Conservation (phyloP, 2,329 filamentous ascomycete species). For the Epichloe brachyelytri region DNA sequence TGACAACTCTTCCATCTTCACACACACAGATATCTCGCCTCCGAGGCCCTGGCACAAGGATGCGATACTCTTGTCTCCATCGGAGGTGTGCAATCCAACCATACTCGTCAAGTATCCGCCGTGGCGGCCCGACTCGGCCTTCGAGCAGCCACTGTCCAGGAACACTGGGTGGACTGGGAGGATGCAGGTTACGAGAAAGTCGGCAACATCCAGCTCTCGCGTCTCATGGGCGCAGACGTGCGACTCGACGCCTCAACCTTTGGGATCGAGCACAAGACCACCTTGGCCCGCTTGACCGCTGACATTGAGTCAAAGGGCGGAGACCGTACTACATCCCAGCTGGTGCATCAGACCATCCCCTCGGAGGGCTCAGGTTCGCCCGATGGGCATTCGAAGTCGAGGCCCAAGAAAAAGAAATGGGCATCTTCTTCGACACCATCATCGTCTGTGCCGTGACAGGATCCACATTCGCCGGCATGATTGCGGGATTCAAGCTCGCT, state of each 20-base stretch:
- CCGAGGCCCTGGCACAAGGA: slow-evolving; percentile 44
- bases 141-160: slow-evolving; percentile 40
- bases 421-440: slow-evolving; percentile 53
- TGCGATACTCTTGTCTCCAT: slow-evolving; percentile 52
- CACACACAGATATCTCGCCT: slow-evolving; percentile 41
- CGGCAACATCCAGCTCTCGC: slow-evolving; percentile 59
- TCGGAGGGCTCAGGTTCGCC: slow-evolving; percentile 58
- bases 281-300: slow-evolving; percentile 38
- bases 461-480: slow-evolving; percentile 57
- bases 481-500: slow-evolving; percentile 57
- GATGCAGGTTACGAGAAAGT: slow-evolving; percentile 48
- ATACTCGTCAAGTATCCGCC: slow-evolving; percentile 54
- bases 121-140: slow-evolving; percentile 46
- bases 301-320: slow-evolving; percentile 38
- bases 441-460: slow-evolving; percentile 61
- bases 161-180: slow-evolving; percentile 54
- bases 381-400: slow-evolving; percentile 58
- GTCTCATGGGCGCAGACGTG: slow-evolving; percentile 54
- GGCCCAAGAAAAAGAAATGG: slow-evolving; percentile 46
- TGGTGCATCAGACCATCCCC: slow-evolving; percentile 55
- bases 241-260: slow-evolving; percentile 47
- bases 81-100: slow-evolving; percentile 57
- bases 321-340: slow-evolving; percentile 62
- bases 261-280: slow-evolving; percentile 56
- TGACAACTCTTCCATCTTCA: neutral